Conservation (phyloP, 176 grass and related monocot species). For the Oryza australiensis region DNA sequence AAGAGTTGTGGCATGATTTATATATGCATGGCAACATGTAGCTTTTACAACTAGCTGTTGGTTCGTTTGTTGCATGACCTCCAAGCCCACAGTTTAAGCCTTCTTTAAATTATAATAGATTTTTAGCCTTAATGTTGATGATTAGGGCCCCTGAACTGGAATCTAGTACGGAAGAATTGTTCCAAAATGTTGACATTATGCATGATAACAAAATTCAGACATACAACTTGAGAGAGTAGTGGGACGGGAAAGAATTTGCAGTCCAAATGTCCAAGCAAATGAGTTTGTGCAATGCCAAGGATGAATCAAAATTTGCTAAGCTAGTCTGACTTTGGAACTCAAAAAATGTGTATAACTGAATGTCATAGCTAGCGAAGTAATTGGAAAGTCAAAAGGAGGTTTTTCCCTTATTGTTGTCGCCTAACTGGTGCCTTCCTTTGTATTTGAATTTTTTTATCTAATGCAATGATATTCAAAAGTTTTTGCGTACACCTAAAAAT, state of each 20-base stretch:
- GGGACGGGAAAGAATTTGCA: slow-evolving; percentile 54
- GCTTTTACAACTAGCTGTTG: not conserved
- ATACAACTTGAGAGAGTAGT: slow-evolving; percentile 32
- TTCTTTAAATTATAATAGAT: not conserved
- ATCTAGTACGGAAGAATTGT: not conserved
- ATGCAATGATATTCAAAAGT: not conserved
- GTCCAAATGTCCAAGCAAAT: slow-evolving; percentile 32
- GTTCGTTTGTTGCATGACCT: not conserved
- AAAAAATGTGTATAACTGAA: not conserved
- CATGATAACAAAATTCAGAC: not conserved
- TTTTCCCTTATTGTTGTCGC: not conserved
- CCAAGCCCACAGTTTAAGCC: not conserved
- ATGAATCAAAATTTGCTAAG: slow-evolving; percentile 1
- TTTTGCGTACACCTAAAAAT: not conserved
- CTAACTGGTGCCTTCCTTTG: not conserved
- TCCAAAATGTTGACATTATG: not conserved
- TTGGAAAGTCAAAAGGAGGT: not conserved
- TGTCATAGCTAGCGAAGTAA: not conserved
- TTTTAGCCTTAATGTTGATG: not conserved
- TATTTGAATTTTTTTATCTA: not conserved
- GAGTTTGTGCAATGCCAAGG: slow-evolving; percentile 23
- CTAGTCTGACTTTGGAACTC: not conserved
- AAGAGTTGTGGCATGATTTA: slow-evolving; percentile 35
- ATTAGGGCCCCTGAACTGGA: slow-evolving; percentile 7
- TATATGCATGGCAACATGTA: not conserved